Conservation (phyloP, 1,284 basidiomycete species). For the Hortiboletus rubellus region DNA sequence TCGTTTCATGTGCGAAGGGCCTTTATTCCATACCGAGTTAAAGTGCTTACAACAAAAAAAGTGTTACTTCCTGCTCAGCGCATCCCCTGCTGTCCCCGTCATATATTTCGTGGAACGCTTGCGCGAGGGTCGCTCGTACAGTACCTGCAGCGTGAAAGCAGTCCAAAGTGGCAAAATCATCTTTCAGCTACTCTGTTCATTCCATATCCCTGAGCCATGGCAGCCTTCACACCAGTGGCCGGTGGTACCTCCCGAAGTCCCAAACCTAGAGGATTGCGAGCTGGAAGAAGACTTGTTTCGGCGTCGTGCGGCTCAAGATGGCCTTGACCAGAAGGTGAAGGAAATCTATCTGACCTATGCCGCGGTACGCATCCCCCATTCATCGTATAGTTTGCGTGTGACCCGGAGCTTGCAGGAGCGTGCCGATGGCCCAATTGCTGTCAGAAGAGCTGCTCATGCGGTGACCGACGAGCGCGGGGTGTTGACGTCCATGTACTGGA, state of each 20-base stretch:
- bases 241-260: slow-evolving; percentile 62
- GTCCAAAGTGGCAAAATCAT: slow-evolving; percentile 75
- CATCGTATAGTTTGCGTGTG: neutral
- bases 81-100: slow-evolving; percentile 75
- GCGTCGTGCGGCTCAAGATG: slow-evolving; percentile 37
- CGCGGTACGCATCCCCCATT: slow-evolving; percentile 34
- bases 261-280: slow-evolving; percentile 64
- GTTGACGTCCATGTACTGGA: slow-evolving; percentile 73
- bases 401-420: slow-evolving; percentile 55
- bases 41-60: slow-evolving; percentile 31
- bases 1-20: slow-evolving; percentile 65
- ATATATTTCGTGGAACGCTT: slow-evolving; percentile 85
- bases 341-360: slow-evolving; percentile 43
- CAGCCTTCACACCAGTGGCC: slow-evolving; percentile 67
- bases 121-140: slow-evolving; percentile 77
- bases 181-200: slow-evolving; percentile 86
- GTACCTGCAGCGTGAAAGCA: slow-evolving; percentile 69
- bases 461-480: slow-evolving; percentile 46
- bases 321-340: slow-evolving; percentile 35
- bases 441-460: slow-evolving; percentile 51
- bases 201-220: slow-evolving; percentile 77
- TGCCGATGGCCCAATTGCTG: slow-evolving; percentile 64
- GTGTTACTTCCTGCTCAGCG: slow-evolving; percentile 83
- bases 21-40: neutral
- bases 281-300: slow-evolving; percentile 54